These are phyloP conservation scores for Ustilago lituana DNA, from an alignment of 1,284 basidiomycete genomes.

Conservation along the genomic window DNA sequence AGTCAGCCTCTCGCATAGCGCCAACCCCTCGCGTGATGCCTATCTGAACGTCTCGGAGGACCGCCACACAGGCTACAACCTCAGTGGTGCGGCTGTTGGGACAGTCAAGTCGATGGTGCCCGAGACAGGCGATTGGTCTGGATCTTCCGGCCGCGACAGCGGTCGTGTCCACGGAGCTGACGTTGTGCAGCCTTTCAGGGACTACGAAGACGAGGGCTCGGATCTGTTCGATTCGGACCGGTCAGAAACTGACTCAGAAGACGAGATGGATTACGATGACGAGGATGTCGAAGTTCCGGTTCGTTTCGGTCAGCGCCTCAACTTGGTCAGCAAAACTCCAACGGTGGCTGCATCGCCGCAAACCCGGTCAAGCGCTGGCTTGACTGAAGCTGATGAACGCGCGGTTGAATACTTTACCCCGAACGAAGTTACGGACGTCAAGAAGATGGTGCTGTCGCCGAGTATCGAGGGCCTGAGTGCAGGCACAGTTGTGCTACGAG, in stretches of 20 bases:
- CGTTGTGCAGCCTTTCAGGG: constrained; percentile 17
- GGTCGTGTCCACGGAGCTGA: constrained; percentile 1
- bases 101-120: constrained; percentile 46
- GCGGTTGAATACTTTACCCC: too few relatives aligned
- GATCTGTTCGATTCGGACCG: constrained; percentile 35
- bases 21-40: constrained; percentile 7
- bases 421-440: too few relatives aligned
- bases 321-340: constrained; percentile 3
- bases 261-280: constrained; percentile 18
- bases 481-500: constrained; percentile 18
- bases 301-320: constrained; percentile 36
- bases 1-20: neutral
- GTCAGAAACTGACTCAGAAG: constrained; percentile 23
- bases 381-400: too few relatives aligned
- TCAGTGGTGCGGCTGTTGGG: constrained; percentile 10
- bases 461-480: constrained; percentile 21
- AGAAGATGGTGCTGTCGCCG: constrained; percentile 7
- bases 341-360: neutral
- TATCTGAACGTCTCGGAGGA: constrained; percentile 22
- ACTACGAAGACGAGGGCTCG: constrained; percentile 44
- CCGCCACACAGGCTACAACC: constrained; percentile 21
- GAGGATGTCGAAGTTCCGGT: constrained; percentile 33
- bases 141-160: constrained; percentile 6
- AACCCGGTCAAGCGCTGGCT: neutral
- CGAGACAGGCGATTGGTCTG: constrained; percentile 37